A percentile compares a stretch with the other conserved stretches of the same genome.
Conservation (phyloP, 2,329 filamentous ascomycete species). For the Helminthosporium solani region DNA sequence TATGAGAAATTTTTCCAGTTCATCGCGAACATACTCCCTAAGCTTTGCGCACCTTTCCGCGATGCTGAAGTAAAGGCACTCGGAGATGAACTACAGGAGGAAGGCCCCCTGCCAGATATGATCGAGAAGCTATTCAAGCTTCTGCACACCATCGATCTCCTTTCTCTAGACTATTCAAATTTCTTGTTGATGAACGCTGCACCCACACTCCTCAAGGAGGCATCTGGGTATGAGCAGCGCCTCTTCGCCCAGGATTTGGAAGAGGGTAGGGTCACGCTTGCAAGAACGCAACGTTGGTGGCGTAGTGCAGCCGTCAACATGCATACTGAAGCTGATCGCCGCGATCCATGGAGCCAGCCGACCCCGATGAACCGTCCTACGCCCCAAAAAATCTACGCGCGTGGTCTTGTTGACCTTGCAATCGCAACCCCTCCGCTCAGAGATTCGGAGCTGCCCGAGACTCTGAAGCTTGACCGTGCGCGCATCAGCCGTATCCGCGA, state of each 20-base stretch:
- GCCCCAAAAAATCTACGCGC: constrained; percentile 70
- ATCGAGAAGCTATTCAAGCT: constrained; percentile 76
- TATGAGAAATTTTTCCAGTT: constrained; percentile 79
- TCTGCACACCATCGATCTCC: constrained; percentile 72
- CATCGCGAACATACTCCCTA: constrained; percentile 72
- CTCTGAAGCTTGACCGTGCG: constrained; percentile 66
- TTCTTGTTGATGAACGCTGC: constrained; percentile 73
- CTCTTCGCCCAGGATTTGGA: constrained; percentile 67
- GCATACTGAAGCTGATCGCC: constrained; percentile 63
- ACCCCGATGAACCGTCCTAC: constrained; percentile 59
- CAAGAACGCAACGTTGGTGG: constrained; percentile 67
- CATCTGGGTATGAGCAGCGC: constrained; percentile 72
- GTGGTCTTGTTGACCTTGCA: constrained; percentile 73
- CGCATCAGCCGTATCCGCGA: constrained; percentile 61
- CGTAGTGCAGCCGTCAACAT: constrained; percentile 63
- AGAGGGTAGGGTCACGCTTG: constrained; percentile 55
- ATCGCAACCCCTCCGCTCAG: constrained; percentile 63
- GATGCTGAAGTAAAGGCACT: constrained; percentile 73
- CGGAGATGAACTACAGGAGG: constrained; percentile 58
- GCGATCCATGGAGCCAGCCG: constrained; percentile 67
- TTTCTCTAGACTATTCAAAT: constrained; percentile 80
- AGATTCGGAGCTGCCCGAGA: constrained; percentile 66
- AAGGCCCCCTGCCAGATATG: constrained; percentile 58
- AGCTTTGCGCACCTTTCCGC: constrained; percentile 78
- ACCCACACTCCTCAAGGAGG: constrained; percentile 69